Evolutionary conservation across 2,329 filamentous ascomycete species (phyloP).

Genomic region (Fusarium sp.): DNA sequence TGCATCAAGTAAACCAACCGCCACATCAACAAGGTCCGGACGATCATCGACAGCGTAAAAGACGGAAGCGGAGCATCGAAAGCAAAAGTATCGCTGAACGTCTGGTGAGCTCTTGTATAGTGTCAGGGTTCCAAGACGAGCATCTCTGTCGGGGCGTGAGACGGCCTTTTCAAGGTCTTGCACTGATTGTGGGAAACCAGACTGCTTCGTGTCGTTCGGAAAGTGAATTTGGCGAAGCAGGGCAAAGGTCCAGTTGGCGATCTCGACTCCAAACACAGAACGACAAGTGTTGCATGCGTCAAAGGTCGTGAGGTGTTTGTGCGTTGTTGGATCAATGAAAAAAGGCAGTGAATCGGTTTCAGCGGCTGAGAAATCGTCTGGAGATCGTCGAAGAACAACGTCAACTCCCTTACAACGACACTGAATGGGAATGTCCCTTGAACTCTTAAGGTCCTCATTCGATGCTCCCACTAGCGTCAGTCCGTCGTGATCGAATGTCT

Average conservation of each 20-base stretch:
- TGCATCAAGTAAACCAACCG: slow-evolving; percentile 58
- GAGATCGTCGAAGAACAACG: slow-evolving; percentile 53
- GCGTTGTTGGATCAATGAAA: slow-evolving; percentile 57
- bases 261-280: slow-evolving; percentile 55
- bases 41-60: slow-evolving; percentile 58
- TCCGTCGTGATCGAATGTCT: slow-evolving; percentile 50
- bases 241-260: slow-evolving; percentile 60
- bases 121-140: slow-evolving; percentile 56
- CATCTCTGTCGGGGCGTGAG: slow-evolving; percentile 44
- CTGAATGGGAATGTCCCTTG: slow-evolving; percentile 50
- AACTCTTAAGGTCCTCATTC: slow-evolving; percentile 19
- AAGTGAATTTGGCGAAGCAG: slow-evolving; percentile 56
- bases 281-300: slow-evolving; percentile 64
- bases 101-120: slow-evolving; percentile 58
- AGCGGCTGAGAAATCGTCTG: slow-evolving; percentile 34
- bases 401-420: slow-evolving; percentile 63
- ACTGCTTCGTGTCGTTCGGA: neutral
- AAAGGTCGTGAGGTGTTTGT: slow-evolving; percentile 54
- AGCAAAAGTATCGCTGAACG: slow-evolving; percentile 63
- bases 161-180: slow-evolving; percentile 52
- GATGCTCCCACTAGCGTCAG: slow-evolving; percentile 30
- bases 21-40: slow-evolving; percentile 57
- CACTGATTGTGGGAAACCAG: slow-evolving; percentile 24
- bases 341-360: slow-evolving; percentile 51
- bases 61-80: slow-evolving; percentile 58